phyloP scores from a whole-genome alignment of 225 moss, liverwort and hornwort species.

The Pseudoscleropodium purum region DNA sequence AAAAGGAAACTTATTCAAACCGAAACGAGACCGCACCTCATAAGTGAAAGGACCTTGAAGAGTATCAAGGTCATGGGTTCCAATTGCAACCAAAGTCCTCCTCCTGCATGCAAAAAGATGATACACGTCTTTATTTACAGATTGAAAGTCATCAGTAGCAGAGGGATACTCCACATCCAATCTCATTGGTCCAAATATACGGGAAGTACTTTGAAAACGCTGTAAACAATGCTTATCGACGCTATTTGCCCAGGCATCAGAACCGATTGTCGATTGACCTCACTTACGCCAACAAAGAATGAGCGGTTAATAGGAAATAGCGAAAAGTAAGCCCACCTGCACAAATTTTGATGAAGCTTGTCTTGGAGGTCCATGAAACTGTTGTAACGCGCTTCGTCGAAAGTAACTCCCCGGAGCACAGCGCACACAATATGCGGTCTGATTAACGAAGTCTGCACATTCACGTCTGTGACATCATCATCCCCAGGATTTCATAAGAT shows the following conservation, averaged over 20 bases:
- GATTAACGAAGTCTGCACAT: slow-evolving; percentile 64
- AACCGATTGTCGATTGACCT: background rate
- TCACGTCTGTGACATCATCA: background rate
- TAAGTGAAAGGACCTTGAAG: slow-evolving; percentile 88
- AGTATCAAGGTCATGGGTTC: slow-evolving; percentile 86
- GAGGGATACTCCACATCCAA: background rate
- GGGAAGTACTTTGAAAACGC: background rate
- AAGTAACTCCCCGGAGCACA: slow-evolving; percentile 75
- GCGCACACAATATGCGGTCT: slow-evolving; percentile 79
- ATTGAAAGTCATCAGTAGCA: background rate
- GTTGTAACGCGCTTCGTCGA: slow-evolving; percentile 59
- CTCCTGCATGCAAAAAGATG: slow-evolving; percentile 40
- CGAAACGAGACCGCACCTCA: slow-evolving; percentile 42
- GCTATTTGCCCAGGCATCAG: background rate
- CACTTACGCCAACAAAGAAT: background rate
- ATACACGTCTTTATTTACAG: background rate
- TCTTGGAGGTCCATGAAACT: slow-evolving; percentile 97
- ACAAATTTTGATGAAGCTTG: slow-evolving; percentile 92
- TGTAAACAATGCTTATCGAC: background rate
- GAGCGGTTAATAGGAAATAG: background rate
- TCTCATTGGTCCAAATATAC: background rate
- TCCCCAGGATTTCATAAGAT: background rate
- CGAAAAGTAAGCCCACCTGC: slow-evolving; percentile 42
- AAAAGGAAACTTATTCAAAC: background rate
- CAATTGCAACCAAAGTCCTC: slow-evolving; percentile 95